phyloP scores from a whole-genome alignment of 1,284 basidiomycete species.

The Sporisorium reilianum region DNA sequence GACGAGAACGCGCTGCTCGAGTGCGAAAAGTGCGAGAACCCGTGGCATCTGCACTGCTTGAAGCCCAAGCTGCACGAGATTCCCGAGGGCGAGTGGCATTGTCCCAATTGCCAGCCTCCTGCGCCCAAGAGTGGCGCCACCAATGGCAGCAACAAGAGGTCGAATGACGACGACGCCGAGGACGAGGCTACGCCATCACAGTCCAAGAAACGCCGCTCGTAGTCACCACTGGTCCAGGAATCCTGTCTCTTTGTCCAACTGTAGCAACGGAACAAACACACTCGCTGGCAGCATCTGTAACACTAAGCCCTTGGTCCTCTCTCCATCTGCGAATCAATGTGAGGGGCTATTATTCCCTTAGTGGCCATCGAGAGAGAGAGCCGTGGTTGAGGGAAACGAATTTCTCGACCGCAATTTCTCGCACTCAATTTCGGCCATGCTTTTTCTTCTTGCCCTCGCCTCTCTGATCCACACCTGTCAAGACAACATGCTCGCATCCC shows the following conservation, averaged over 20 bases:
- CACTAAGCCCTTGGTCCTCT: constrained; percentile 4
- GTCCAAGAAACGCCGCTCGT: constrained; percentile 28
- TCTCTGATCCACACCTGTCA: too few relatives aligned
- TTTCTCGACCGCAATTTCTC: constrained; percentile 13
- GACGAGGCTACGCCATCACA: constrained; percentile 19
- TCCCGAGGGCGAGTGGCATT: constrained; percentile 77
- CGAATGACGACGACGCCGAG: constrained; percentile 21
- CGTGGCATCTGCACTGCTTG: constrained; percentile 86
- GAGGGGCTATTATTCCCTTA: too few relatives aligned
- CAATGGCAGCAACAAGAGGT: constrained; percentile 20
- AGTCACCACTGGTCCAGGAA: not conserved
- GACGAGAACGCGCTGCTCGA: constrained; percentile 61
- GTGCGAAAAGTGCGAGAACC: constrained; percentile 81
- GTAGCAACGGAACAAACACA: constrained; percentile 18
- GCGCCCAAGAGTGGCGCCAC: not conserved
- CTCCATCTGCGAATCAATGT: not conserved
- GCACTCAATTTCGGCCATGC: too few relatives aligned
- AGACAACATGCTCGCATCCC: too few relatives aligned
- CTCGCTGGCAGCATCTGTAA: constrained; percentile 9
- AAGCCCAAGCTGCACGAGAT: constrained; percentile 80
- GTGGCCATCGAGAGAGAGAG: too few relatives aligned
- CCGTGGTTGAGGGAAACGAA: too few relatives aligned
- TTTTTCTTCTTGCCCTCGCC: too few relatives aligned
- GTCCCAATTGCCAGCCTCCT: constrained; percentile 46
- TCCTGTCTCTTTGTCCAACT: not conserved